A percentile compares a stretch with the other conserved stretches of the same genome.
phyloP scores from a whole-genome alignment of 2,329 filamentous ascomycete species.

The Lasiodiplodia citricola region DNA sequence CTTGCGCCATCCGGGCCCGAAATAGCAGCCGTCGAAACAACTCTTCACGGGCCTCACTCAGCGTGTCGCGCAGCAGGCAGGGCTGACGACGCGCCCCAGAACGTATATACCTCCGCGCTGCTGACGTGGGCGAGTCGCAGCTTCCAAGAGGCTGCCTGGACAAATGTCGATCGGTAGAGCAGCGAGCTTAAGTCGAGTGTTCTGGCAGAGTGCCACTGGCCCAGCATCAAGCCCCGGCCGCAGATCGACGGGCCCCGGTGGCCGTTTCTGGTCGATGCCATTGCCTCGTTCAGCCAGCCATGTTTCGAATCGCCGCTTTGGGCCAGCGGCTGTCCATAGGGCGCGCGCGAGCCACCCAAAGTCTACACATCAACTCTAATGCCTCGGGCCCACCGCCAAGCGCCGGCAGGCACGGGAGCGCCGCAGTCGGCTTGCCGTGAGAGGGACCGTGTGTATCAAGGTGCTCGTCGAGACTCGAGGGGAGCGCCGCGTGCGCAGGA shows the following conservation, averaged over 20 bases:
- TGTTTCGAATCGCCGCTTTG: constrained; percentile 15
- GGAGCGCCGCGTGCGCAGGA: neutral
- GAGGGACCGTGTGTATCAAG: neutral
- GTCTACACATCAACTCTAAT: neutral
- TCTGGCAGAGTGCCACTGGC: constrained; percentile 9
- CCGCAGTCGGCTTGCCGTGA: neutral
- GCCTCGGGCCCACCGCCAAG: neutral
- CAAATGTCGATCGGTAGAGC: constrained; percentile 5
- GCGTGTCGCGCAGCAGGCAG: constrained; percentile 21
- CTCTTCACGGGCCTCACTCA: constrained; percentile 22
- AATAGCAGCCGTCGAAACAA: constrained; percentile 19
- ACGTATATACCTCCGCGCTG: constrained; percentile 18
- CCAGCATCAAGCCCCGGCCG: constrained; percentile 9
- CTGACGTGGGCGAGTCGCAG: constrained; percentile 19
- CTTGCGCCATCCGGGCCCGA: constrained; percentile 17
- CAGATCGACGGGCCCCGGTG: constrained; percentile 9
- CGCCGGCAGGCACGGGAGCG: neutral
- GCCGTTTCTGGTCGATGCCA: constrained; percentile 24
- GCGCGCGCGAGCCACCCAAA: constrained; percentile 4
- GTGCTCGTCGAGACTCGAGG: neutral
- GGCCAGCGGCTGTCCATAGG: neutral
- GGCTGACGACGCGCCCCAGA: constrained; percentile 22
- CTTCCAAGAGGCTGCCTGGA: constrained; percentile 15
- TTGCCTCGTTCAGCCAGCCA: constrained; percentile 21
- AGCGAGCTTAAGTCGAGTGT: constrained; percentile 7